Base-by-base conservation (phyloP, 495 filamentous ascomycete species). In the Eremomyces bilateralis region DNA sequence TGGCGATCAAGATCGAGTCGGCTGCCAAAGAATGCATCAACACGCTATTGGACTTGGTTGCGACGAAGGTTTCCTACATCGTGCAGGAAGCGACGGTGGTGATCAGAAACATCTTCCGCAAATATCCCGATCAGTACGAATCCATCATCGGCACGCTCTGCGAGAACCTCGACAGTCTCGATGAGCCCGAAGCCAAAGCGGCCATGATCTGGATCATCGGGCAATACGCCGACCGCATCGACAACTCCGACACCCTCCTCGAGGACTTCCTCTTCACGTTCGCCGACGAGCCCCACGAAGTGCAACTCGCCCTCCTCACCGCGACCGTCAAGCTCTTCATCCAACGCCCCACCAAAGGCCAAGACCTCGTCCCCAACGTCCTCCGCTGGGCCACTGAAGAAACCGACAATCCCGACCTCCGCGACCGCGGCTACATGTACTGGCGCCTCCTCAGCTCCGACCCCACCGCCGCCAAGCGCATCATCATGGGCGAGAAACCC, bases 141-240 rank as follows among this genome's bases (percentile, higher is more conserved):
- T 79, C 74, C 38, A 95, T 99, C 57, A 99, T 99, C 52, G 71
- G 73, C 11, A 81, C 82, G 4, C 69, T 99, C 1, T 94, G 91
- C 58, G 79, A 92, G 54, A 82, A 99, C 51, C 69, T 99, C 24
- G 88, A 99, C 59, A 85, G 81, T 4, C 65, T 99, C 18, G 88
- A 99, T 50, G 88, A 99, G 51, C 88, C 88, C n/a, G 88, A 99
- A 50, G 88, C 88, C 25, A 99, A 95, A 53, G 81, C 85, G 3
- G 88, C 88, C n/a, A 85, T 99, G 69, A 90, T 99, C 41, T 99
- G 88, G 88, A 82, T 99, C 36, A 95, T 99, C 46, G 88, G 88
- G 2, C 81, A 99, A 46, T 99, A 99, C 51, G 90, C 88, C 4
- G 80, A 82, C 47, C 73, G 88, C 13, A 99, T 99, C 44, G 84